These are phyloP conservation scores for Tetracladium marchalianum DNA, from an alignment of 495 filamentous ascomycete genomes.

Conservation along the genomic window DNA sequence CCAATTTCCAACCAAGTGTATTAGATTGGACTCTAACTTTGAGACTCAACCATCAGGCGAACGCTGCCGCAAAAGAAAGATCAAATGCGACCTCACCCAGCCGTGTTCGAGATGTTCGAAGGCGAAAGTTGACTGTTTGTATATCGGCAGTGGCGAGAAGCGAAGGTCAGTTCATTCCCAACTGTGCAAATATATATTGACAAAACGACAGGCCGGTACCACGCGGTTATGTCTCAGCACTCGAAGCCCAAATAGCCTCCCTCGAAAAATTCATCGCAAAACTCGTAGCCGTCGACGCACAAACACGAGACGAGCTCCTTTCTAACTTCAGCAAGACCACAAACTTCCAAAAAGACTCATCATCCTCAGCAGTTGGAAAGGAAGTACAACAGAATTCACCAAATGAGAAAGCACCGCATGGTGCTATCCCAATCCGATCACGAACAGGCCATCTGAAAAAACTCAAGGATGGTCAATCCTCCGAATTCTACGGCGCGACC, in stretches of 20 bases:
- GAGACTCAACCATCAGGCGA: background rate
- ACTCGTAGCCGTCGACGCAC: constrained; percentile 16
- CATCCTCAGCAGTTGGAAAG: no score
- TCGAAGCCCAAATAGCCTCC: constrained; percentile 22
- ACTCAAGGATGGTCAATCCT: constrained; percentile 17
- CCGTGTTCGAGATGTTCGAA: constrained; percentile 21
- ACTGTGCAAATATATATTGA: background rate
- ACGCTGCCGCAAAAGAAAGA: constrained; percentile 16
- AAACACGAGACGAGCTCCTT: constrained; percentile 14
- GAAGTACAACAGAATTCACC: background rate
- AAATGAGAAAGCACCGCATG: background rate
- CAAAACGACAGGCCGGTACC: constrained; percentile 15
- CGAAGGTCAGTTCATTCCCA: constrained; percentile 6
- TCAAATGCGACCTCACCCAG: constrained; percentile 22
- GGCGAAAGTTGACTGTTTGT: constrained; percentile 19
- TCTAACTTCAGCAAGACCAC: constrained; percentile 11
- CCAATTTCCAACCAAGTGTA: no score
- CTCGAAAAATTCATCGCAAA: constrained; percentile 23
- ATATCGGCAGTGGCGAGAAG: constrained; percentile 20
- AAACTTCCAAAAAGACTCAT: background rate
- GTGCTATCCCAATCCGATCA: constrained; percentile 10
- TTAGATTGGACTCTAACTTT: no score
- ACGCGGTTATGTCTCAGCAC: constrained; percentile 21
- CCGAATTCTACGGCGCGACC: constrained; percentile 23
- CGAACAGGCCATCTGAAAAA: constrained; percentile 19